Evolutionary conservation across 139 green algal genomes (phyloP).

Genomic region (Coccomyxa sp.): DNA sequence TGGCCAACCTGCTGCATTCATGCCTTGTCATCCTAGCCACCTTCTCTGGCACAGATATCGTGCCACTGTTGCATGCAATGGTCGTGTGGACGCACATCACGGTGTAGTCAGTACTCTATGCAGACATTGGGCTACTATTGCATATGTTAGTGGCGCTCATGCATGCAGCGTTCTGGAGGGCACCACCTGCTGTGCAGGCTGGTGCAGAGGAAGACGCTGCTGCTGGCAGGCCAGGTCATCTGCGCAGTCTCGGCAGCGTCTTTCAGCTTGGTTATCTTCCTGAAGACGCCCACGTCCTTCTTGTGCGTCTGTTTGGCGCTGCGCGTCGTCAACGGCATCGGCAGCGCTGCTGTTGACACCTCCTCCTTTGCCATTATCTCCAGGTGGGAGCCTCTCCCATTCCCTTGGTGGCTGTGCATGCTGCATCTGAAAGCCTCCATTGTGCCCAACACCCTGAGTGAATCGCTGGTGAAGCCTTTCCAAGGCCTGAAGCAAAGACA

Average conservation of each 20-base stretch:
- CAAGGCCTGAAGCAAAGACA: too few species aligned
- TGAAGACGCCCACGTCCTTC: not conserved
- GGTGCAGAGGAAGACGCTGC: not conserved
- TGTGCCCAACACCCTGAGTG: too few species aligned
- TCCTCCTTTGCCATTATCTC: not conserved
- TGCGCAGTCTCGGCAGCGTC: not conserved
- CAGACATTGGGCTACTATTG: too few species aligned
- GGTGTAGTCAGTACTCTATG: too few species aligned
- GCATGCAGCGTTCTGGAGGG: not conserved
- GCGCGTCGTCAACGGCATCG: not conserved
- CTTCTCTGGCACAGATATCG: too few species aligned
- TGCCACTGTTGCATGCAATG: too few species aligned
- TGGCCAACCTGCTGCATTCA: not conserved
- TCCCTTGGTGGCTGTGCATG: not conserved
- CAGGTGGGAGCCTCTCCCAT: not conserved
- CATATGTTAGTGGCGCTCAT: too few species aligned
- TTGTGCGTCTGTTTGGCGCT: constrained; percentile 19
- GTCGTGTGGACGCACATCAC: too few species aligned
- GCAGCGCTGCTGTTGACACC: not conserved
- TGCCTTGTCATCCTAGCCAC: not conserved
- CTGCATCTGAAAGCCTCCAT: too few species aligned
- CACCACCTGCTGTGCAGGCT: not conserved
- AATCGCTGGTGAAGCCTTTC: too few species aligned
- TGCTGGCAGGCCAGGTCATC: not conserved
- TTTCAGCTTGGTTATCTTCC: not conserved